Evolutionary conservation across 2,329 filamentous ascomycete species (phyloP), one percentile per base, ranked within the genome.

Genomic region (Sporothrix sp.): DNA sequence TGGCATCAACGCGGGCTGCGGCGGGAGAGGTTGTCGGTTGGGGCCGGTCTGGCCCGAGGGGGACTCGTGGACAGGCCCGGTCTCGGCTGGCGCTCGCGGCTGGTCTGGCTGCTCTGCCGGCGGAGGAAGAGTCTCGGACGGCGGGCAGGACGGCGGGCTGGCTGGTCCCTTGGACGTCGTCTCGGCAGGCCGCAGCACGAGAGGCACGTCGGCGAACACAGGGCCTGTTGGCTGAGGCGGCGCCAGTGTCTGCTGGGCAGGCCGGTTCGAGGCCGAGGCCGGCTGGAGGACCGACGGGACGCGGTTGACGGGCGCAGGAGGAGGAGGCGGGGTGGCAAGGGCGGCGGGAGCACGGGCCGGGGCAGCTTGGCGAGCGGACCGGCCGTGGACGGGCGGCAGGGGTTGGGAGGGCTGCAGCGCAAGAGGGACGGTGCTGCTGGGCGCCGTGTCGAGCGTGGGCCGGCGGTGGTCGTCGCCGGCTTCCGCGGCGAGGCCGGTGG

Each of bases 331-430:
- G n/a, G 28, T 14, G 8, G 14, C 18, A 7, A 23, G 28, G 7
- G 44, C n/a, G 21, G 16, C n/a, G 14, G 21, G 18, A 23, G 25
- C 6, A 28, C 6, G 25, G 9, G 25, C 25, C 5, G 25, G 25
- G 9, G 30, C 11, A 8, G 43, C 20, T 25, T 25, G 13, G 3
- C 14, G 14, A 25, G 43, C 30, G 23, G 14, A 18, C 38, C 16
- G 38, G 25, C 25, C 10, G 6, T 28, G 25, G 5, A 28, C 6
- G 5, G 25, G 25, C 10, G 58, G 61, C 1, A 58, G 56, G 7
- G 55, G 21, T 27, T 58, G 56, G 1, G 62, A 57, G 7, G 59
- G 59, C 23, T 60, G 56, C 16, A 64, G 51, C 4, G 58, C 45
- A 11, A 60, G 50, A 9, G 47, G 47, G 10, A 10, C 59, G 59